phyloP scores from a whole-genome alignment of 345 rosid species.

The Pugionium cornutum region DNA sequence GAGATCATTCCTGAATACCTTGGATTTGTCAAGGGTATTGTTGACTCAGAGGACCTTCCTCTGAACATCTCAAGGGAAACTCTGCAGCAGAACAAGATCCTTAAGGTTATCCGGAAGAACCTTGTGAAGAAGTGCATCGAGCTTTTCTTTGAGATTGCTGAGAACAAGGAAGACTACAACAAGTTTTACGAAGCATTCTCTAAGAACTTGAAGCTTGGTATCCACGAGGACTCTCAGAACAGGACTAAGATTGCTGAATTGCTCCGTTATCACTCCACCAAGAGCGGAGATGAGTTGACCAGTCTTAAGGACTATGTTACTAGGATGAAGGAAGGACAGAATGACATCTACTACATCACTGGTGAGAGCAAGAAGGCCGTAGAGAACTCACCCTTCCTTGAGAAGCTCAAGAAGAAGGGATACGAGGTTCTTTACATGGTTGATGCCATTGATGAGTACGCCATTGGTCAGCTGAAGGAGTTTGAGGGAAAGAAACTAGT shows the following conservation, averaged over 20 bases:
- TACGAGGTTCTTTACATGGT: slow-evolving; percentile 82
- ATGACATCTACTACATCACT: slow-evolving; percentile 76
- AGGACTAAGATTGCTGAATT: slow-evolving; percentile 75
- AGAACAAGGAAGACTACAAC: slow-evolving; percentile 89
- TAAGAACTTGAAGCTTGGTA: slow-evolving; percentile 81
- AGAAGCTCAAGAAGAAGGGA: slow-evolving; percentile 85
- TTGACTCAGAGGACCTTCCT: slow-evolving; percentile 90
- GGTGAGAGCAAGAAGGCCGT: slow-evolving; percentile 96
- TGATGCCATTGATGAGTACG: slow-evolving; percentile 87
- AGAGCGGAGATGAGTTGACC: slow-evolving; percentile 86
- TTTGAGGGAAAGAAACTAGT: slow-evolving; percentile 83
- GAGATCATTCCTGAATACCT: slow-evolving; percentile 83
- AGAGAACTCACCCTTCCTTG: slow-evolving; percentile 93
- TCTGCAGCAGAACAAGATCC: slow-evolving; percentile 55
- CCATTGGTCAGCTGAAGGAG: slow-evolving; percentile 83
- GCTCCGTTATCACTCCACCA: slow-evolving; percentile 83
- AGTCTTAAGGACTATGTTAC: slow-evolving; percentile 91
- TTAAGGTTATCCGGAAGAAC: slow-evolving; percentile 63
- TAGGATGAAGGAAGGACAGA: slow-evolving; percentile 91
- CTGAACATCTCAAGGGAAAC: slow-evolving; percentile 84
- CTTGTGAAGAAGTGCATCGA: slow-evolving; percentile 85
- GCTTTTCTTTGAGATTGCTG: slow-evolving; percentile 85
- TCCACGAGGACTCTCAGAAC: slow-evolving; percentile 84
- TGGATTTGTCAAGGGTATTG: slow-evolving; percentile 85
- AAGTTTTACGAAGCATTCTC: slow-evolving; percentile 88